Base-by-base conservation (phyloP, 108 stramenopile species). In the Pseudonitzschia multiseries region DNA sequence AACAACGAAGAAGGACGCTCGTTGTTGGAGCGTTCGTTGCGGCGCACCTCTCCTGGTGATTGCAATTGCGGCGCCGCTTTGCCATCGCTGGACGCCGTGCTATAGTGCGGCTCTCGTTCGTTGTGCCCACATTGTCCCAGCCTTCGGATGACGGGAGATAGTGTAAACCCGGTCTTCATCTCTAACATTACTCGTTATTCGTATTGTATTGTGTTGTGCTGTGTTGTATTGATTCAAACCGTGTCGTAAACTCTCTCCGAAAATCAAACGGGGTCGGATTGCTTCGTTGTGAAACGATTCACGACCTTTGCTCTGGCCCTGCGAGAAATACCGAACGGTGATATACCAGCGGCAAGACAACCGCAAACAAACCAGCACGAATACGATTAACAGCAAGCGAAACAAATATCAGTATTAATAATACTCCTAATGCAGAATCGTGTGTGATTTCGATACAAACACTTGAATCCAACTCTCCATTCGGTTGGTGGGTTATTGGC, bases 141-240 rank as follows among this genome's bases (percentile, higher is more conserved):
- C 29, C 61, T 62, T 40, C n/a, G 61, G n/a, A 62, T 62, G 18
- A 62, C 61, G 61, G 61, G 61, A 12, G 61, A 32, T 15, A 62
- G 61, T 8, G 61, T 40, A 62, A 62, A 62, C 28, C 61, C n/a
- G 17, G 28, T 36, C 14, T 28, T 62, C 61, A 62, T 62, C 29
- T 31, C 32, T 20, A 62, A 24, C 61, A 62, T 62, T 17, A 36
- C 36, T n/a, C n/a, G n/a, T n/a, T 36, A 36, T 6, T 36, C 2
- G 2, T 36, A 5, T 36, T 6, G 36, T 36, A n/a, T 59, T n/a
- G 57, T n/a, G 15, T 22, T 14, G 31, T 27, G 22, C 57, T 59
- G 27, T 56, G 42, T 10, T 10, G 42, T 42, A 9, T 42, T 42
- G 42, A 42, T 42, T 42, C 42, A 10, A 9, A 9, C 10, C 42